Percentiles rank a stretch among this genome's conserved stretches.
Evolutionary conservation across 2,329 filamentous ascomycete genomes (phyloP).

Genomic region (Chalaropsis thielavioides): DNA sequence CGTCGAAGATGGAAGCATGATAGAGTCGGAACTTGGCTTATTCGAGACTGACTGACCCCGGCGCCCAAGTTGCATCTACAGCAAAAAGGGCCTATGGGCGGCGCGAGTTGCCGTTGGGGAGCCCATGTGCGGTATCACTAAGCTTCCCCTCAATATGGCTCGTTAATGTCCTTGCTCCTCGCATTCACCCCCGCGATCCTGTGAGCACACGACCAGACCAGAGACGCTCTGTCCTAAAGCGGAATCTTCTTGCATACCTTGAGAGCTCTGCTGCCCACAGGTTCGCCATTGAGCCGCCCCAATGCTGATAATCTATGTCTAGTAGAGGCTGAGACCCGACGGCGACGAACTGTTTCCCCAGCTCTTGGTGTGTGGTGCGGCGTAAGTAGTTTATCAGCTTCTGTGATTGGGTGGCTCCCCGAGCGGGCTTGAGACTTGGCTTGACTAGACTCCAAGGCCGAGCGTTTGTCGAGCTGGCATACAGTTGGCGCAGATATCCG

Average conservation of each 20-base stretch:
- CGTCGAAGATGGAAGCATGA: not conserved
- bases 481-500: not conserved
- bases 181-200: not conserved
- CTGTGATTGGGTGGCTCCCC: not conserved
- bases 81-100: no score
- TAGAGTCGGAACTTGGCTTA: not conserved
- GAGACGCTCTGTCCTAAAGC: not conserved
- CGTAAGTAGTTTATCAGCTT: not conserved
- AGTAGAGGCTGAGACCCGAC: conserved; percentile 5
- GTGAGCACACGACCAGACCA: not conserved
- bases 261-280: not conserved
- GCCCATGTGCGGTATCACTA: not conserved
- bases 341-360: not conserved
- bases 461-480: not conserved
- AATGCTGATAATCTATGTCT: conserved; percentile 5
- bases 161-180: not conserved
- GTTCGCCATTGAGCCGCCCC: not conserved
- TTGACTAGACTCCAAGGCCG: no score
- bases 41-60: not conserved
- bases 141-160: not conserved
- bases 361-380: not conserved
- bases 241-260: not conserved
- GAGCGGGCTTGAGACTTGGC: not conserved
- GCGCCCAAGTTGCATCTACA: not conserved
- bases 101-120: no score